Percentiles rank a stretch among this genome's conserved stretches.
Evolutionary conservation across 441 rosid species (phyloP).

Genomic region (Pelargonium citronellum): DNA sequence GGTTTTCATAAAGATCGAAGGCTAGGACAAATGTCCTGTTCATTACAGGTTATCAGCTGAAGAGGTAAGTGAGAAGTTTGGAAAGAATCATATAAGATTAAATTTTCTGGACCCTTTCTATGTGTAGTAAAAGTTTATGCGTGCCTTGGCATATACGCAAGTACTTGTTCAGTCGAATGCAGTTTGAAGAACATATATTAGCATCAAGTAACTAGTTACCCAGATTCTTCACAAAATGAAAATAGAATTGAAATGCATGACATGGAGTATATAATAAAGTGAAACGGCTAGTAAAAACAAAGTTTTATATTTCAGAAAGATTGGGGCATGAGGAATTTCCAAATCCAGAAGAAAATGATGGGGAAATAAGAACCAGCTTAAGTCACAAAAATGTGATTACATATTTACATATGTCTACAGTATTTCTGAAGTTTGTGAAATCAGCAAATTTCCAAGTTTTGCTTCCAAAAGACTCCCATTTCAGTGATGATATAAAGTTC

Average conservation of each 20-base stretch:
- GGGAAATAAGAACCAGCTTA: neutral
- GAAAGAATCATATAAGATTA: neutral
- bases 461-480: too few relatives aligned
- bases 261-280: neutral
- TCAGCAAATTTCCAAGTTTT: too few relatives aligned
- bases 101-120: neutral
- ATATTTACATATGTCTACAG: too few relatives aligned
- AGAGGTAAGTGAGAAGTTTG: neutral
- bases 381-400: too few relatives aligned
- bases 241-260: neutral
- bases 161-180: neutral
- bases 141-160: neutral
- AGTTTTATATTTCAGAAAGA: neutral
- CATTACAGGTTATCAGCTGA: neutral
- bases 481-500: neutral
- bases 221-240: neutral
- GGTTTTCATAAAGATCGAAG: neutral
- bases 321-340: neutral
- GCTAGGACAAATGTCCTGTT: neutral
- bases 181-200: neutral
- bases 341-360: neutral
- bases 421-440: too few relatives aligned
- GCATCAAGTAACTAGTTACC: neutral
- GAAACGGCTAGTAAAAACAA: neutral
- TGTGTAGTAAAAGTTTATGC: neutral